Percentiles rank a stretch among this genome's conserved stretches.
Conservation (phyloP, 179 eudicot species). For the Vitellaria paradoxa region DNA sequence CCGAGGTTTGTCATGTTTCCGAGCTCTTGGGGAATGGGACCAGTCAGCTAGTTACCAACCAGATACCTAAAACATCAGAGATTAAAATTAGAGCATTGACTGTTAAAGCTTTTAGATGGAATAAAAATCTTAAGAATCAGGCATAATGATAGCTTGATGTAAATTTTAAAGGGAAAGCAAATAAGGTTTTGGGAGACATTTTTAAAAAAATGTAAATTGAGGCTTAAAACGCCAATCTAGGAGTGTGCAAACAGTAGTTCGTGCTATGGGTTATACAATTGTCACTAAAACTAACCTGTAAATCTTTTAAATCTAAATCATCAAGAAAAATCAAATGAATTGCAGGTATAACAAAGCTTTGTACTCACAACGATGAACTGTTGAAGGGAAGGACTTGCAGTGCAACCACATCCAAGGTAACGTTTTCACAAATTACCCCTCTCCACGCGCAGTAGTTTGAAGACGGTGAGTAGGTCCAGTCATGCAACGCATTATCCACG, state of each 20-base stretch:
- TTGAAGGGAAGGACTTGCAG: conserved; percentile 49
- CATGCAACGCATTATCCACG: conserved; percentile 89
- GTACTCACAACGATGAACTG: neutral
- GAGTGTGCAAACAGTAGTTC: neutral
- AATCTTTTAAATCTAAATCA: neutral
- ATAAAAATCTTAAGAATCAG: neutral
- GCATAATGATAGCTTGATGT: neutral
- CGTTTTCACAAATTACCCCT: conserved; percentile 86
- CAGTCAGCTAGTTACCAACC: conserved; percentile 49
- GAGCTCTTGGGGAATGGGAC: conserved; percentile 20
- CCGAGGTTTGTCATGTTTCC: conserved; percentile 97
- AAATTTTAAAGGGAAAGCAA: neutral
- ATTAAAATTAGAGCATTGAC: neutral
- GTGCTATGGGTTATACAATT: too few species aligned
- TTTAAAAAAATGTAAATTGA: neutral
- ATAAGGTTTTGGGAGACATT: neutral
- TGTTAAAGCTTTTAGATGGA: neutral
- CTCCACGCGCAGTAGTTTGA: conserved; percentile 91
- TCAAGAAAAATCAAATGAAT: neutral
- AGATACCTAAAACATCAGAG: conserved; percentile 55
- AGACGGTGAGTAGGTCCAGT: conserved; percentile 89
- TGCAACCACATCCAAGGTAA: conserved; percentile 71
- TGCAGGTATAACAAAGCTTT: too few species aligned
- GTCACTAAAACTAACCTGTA: neutral
- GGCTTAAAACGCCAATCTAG: neutral